Percentiles rank a stretch among this genome's conserved stretches.
Conservation (phyloP, 116 monocot species). For the Papilionanthe hybrid region DNA sequence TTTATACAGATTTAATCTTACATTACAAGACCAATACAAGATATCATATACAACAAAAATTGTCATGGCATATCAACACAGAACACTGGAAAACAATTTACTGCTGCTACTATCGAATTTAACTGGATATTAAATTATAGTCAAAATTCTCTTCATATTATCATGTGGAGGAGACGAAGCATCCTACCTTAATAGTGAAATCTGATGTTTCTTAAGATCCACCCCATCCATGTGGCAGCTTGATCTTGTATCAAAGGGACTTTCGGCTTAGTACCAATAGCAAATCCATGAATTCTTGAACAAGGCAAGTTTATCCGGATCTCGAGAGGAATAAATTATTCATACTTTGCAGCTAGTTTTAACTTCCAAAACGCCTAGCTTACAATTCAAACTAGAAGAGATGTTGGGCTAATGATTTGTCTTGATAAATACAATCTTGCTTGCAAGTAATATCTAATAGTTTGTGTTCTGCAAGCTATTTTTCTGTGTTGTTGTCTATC, state of each 20-base stretch:
- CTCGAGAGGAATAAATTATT: background rate
- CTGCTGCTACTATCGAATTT: no score
- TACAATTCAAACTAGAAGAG: background rate
- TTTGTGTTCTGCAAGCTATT: background rate
- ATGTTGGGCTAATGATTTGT: background rate
- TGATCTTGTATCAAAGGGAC: background rate
- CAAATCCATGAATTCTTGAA: background rate
- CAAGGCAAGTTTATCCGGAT: background rate
- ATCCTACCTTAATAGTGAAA: no score
- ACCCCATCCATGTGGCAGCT: background rate
- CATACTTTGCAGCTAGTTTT: background rate
- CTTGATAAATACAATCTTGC: background rate
- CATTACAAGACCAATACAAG: no score
- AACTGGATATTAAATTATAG: no score
- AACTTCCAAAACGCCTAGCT: background rate
- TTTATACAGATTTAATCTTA: no score
- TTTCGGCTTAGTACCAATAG: background rate
- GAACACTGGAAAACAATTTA: no score
- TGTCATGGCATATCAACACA: no score
- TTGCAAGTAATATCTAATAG: background rate
- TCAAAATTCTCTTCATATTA: no score
- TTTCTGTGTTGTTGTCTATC: background rate
- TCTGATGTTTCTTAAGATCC: background rate
- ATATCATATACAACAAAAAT: no score
- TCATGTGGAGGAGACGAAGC: no score